Conservation (phyloP, 331 rosid species). For the Quercus tomentella region DNA sequence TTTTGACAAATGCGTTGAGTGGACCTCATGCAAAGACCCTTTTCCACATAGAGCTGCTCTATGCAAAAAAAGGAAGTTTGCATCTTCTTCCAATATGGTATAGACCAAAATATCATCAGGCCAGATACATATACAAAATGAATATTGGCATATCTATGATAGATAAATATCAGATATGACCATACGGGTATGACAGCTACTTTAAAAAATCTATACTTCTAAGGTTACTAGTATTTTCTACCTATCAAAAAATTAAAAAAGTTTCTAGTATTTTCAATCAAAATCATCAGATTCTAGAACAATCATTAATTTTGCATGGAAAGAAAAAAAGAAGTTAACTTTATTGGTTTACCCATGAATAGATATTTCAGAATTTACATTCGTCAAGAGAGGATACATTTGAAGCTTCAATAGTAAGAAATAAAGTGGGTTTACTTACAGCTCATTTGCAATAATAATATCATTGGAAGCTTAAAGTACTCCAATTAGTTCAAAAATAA, state of each 20-base stretch:
- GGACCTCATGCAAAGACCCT: no score
- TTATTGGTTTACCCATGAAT: background rate
- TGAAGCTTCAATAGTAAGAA: background rate
- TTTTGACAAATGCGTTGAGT: background rate
- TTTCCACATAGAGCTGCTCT: no score
- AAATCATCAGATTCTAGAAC: background rate
- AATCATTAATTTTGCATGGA: background rate
- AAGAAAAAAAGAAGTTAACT: background rate
- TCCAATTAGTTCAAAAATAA: background rate
- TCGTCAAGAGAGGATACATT: background rate
- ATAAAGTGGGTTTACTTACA: background rate
- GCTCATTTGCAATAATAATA: background rate
- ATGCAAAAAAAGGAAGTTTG: no score
- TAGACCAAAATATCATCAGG: no score
- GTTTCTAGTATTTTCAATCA: background rate
- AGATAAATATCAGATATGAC: no score
- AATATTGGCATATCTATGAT: no score
- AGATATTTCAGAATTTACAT: background rate
- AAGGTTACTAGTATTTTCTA: background rate
- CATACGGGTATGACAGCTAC: no score
- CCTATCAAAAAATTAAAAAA: background rate
- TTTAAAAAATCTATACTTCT: no score
- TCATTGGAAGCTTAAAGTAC: background rate
- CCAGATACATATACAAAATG: no score
- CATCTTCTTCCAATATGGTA: no score